Evolutionary conservation across 495 filamentous ascomycete genomes (phyloP).

Genomic region (Hypoxylon perforatum): DNA sequence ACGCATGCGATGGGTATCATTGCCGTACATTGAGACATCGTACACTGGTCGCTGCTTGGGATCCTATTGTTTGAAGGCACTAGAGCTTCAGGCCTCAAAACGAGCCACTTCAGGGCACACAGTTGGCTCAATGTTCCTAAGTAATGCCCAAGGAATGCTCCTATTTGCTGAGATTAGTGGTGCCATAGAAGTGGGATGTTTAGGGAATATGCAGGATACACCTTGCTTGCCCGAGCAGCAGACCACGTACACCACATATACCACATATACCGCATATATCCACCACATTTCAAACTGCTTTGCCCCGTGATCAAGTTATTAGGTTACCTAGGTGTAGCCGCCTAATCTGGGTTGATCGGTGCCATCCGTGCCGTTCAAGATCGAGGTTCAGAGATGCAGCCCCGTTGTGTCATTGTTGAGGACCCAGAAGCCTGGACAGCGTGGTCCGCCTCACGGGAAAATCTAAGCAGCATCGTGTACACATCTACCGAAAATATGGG

Average conservation of each 20-base stretch:
- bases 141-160: background rate
- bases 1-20: conserved; percentile 8
- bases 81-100: conserved; percentile 11
- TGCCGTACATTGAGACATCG: background rate
- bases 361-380: conserved; percentile 16
- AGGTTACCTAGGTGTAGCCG: conserved; percentile 33
- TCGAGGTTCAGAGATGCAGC: conserved; percentile 14
- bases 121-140: conserved; percentile 13
- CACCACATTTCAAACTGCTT: conserved; percentile 4
- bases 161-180: conserved; percentile 37
- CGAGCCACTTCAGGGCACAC: conserved; percentile 12
- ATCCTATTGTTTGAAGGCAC: conserved; percentile 4
- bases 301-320: conserved; percentile 8
- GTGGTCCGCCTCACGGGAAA: conserved; percentile 10
- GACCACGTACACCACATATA: background rate
- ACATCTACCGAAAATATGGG: conserved; percentile 23
- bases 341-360: conserved; percentile 23
- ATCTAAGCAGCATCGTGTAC: conserved; percentile 16
- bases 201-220: conserved; percentile 24
- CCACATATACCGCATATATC: conserved; percentile 7
- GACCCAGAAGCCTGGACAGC: conserved; percentile 12
- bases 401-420: conserved; percentile 23
- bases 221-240: conserved; percentile 16
- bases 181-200: conserved; percentile 27
- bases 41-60: conserved; percentile 1